Conservation (phyloP, 805 yeast species). For the Lipomyces sp. region DNA sequence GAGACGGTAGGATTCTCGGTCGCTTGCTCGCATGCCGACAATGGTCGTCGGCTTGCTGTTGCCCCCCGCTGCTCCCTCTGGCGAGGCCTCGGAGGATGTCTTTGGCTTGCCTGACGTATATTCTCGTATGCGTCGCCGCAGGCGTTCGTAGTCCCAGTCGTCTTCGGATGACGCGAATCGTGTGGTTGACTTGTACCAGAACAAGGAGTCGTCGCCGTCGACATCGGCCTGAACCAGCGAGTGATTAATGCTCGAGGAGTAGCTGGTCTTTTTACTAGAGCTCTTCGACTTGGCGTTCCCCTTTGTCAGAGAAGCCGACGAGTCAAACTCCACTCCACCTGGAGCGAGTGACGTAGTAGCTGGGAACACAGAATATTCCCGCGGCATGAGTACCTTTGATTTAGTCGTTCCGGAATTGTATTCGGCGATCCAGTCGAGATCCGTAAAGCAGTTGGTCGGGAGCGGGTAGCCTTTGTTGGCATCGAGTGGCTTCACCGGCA, state of each 20-base stretch:
- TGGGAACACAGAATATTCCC: neutral
- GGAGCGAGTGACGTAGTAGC: too few relatives aligned
- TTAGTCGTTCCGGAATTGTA: neutral
- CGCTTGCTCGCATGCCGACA: neutral
- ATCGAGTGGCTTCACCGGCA: constrained; percentile 21
- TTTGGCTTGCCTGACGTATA: constrained; percentile 5
- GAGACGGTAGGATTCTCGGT: too few relatives aligned
- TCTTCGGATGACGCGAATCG: constrained; percentile 24
- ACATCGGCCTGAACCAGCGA: constrained; percentile 23
- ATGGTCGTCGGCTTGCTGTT: neutral
- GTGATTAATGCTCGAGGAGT: constrained; percentile 8
- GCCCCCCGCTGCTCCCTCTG: constrained; percentile 4
- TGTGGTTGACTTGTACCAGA: constrained; percentile 25
- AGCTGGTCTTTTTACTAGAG: neutral
- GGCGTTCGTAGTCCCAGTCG: constrained; percentile 24
- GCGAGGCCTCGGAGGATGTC: neutral
- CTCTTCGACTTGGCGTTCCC: neutral
- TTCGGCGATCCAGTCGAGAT: constrained; percentile 24
- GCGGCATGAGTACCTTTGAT: constrained; percentile 1
- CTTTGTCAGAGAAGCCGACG: neutral
- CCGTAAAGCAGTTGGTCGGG: constrained; percentile 19
- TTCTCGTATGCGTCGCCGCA: constrained; percentile 20
- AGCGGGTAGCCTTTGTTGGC: constrained; percentile 26
- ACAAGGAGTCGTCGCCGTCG: constrained; percentile 26
- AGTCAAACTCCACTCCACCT: too few relatives aligned